Percentiles rank a stretch among this genome's conserved stretches.
Conservation (phyloP, 352 stramenopile genomes). For the Pseudoperonospora humuli region DNA sequence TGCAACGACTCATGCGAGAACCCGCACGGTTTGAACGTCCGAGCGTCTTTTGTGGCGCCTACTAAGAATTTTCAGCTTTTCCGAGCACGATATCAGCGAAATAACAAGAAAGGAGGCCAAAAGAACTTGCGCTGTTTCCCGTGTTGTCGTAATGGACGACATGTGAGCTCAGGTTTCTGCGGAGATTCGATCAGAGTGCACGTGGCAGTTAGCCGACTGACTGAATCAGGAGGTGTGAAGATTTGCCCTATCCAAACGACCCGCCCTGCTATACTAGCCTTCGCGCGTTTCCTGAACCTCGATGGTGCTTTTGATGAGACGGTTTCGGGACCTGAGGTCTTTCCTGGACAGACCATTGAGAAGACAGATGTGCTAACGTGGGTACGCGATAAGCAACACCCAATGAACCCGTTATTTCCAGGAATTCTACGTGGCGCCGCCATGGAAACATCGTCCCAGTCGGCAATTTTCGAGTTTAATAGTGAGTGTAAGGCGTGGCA, state of each 20-base stretch:
- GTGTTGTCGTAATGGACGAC: conserved; percentile 66
- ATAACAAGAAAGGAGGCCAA: conserved; percentile 87
- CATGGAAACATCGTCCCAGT: conserved; percentile 73
- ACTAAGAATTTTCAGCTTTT: conserved; percentile 80
- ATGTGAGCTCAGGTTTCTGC: conserved; percentile 83
- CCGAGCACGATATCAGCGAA: conserved; percentile 73
- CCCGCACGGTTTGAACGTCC: conserved; percentile 68
- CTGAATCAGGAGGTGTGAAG: conserved; percentile 68
- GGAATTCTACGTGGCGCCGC: conserved; percentile 65
- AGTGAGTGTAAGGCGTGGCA: conserved; percentile 85
- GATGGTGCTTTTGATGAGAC: conserved; percentile 61
- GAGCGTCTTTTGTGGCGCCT: conserved; percentile 69
- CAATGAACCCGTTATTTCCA: conserved; percentile 69
- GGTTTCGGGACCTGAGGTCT: conserved; percentile 63
- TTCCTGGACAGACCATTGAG: conserved; percentile 71
- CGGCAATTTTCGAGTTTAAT: conserved; percentile 86
- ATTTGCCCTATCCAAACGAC: conserved; percentile 72
- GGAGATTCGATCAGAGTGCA: conserved; percentile 80
- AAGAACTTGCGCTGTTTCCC: conserved; percentile 87
- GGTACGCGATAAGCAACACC: conserved; percentile 67
- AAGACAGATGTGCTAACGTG: conserved; percentile 52
- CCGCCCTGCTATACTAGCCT: conserved; percentile 52
- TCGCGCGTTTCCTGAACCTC: conserved; percentile 65
- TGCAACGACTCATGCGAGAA: conserved; percentile 83
- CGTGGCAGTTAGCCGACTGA: conserved; percentile 67